These are phyloP conservation scores for Nitzschia sp. DNA, from an alignment of 108 stramenopile genomes.

Conservation along the genomic window DNA sequence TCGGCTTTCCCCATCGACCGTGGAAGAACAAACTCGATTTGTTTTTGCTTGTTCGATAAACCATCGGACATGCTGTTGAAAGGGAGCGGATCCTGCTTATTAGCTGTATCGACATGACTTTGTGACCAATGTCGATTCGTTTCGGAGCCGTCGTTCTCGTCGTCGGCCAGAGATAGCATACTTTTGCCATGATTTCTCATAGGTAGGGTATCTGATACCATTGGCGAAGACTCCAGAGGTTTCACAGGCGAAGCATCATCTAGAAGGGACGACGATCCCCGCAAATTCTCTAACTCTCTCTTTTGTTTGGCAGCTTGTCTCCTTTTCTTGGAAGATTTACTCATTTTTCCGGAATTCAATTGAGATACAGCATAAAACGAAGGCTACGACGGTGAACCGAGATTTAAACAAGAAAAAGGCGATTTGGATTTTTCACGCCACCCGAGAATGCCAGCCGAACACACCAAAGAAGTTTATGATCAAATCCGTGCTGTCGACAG, in stretches of 20 bases:
- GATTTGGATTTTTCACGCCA: too few relatives aligned
- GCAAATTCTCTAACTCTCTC: constrained; percentile 6
- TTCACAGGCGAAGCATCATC: not conserved
- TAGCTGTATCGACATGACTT: not conserved
- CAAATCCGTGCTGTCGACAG: too few relatives aligned
- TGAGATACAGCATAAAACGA: too few relatives aligned
- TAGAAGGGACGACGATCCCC: constrained; percentile 8
- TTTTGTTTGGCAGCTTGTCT: constrained; percentile 5
- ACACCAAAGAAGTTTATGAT: too few relatives aligned
- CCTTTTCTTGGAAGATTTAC: constrained; percentile 22
- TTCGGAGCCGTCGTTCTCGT: not conserved
- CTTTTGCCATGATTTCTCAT: too few relatives aligned
- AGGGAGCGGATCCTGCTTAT: not conserved
- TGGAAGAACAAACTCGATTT: constrained; percentile 40
- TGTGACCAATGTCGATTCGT: not conserved
- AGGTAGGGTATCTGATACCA: not conserved
- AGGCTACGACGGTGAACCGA: too few relatives aligned
- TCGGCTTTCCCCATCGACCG: constrained; percentile 17
- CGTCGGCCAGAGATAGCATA: too few relatives aligned
- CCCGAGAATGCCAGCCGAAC: too few relatives aligned
- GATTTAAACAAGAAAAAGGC: too few relatives aligned
- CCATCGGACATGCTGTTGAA: not conserved
- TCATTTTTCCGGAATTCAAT: constrained; percentile 2
- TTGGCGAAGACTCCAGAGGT: not conserved
- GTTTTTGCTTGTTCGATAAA: constrained; percentile 10